Base-by-base conservation (phyloP, 495 filamentous ascomycete genomes). In the Trichoderma erinaceum region DNA sequence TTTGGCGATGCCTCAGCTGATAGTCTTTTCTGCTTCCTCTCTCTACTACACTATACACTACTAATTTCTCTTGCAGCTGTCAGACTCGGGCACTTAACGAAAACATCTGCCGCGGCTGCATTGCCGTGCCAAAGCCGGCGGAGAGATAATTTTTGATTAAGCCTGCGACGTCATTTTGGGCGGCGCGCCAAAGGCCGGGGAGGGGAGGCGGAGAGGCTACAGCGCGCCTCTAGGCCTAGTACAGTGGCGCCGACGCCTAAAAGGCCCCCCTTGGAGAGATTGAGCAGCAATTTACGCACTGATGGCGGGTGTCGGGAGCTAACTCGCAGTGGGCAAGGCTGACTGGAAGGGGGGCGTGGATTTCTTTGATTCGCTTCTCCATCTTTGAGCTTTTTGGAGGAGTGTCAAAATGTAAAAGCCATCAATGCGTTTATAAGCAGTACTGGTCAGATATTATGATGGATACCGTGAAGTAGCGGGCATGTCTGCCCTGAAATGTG, bases 81-180 rank as follows among this genome's bases (percentile, higher is more conserved):
- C 44, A 48, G 13, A 52, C 18, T 21, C 18, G 5, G 18, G 52
- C 7, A 8, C 21, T 6, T 58, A 15, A 11, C 56, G n/a, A 6
- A 21, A 61, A 12, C 56, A 25, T 29, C 56, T 61, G 56, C 56
- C 56, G 56, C 56, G 23, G 15, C 25, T 61, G 56, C 56, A 61
- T 61, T 61, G 56, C 56, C 56, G 56, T 61, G 56, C 56, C 56
- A 61, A 61, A 61, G 56, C 56, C 56, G 56, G 52, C 52, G 52
- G 56, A 61, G 27, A 38, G 23, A 61, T 61, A 61, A 52, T 1
- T 32, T 38, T 38, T 38, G 35, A 38, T 38, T 32, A 7, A 32
- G 23, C 56, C 11, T 23, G 56, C 56, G 56, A 61, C 56, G 56
- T 61, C 56, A 61, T 61, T 27, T 61, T 12, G 44, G 15, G 44